Evolutionary conservation across 2,329 filamentous ascomycete species (phyloP).

Genomic region (Fusarium keratoplasticum): DNA sequence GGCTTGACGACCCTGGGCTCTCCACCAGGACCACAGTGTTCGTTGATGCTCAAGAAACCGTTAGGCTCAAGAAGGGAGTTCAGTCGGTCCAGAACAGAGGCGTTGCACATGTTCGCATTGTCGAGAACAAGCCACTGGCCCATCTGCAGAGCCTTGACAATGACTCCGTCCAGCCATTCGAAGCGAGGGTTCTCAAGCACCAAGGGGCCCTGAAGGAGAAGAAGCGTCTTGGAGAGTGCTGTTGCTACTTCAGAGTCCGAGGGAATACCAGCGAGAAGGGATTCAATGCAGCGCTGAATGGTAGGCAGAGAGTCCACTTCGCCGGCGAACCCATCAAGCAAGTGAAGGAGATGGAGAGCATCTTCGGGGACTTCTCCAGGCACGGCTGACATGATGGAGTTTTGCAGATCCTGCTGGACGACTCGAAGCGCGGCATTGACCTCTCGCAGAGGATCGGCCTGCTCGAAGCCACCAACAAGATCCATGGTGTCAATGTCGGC

Average conservation of each 20-base stretch:
- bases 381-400: conserved; percentile 60
- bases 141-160: conserved; percentile 86
- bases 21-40: conserved; percentile 86
- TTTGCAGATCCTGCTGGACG: conserved; percentile 64
- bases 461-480: conserved; percentile 95
- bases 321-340: conserved; percentile 57
- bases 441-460: conserved; percentile 84
- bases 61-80: conserved; percentile 95
- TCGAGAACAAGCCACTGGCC: conserved; percentile 96
- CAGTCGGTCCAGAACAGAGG: conserved; percentile 91
- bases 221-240: conserved; percentile 61
- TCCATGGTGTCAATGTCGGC: conserved; percentile 98
- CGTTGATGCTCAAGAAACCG: conserved; percentile 89
- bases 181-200: conserved; percentile 82
- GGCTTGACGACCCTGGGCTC: conserved; percentile 83
- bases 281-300: conserved; percentile 54
- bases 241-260: conserved; percentile 58
- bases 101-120: conserved; percentile 96
- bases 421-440: conserved; percentile 67
- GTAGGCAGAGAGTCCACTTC: conserved; percentile 52
- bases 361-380: conserved; percentile 59
- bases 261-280: conserved; percentile 56
- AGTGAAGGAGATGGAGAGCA: conserved; percentile 63
- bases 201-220: conserved; percentile 64
- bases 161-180: conserved; percentile 94